Evolutionary conservation across 345 rosid species (phyloP).

Genomic region (Corymbia maculata): DNA sequence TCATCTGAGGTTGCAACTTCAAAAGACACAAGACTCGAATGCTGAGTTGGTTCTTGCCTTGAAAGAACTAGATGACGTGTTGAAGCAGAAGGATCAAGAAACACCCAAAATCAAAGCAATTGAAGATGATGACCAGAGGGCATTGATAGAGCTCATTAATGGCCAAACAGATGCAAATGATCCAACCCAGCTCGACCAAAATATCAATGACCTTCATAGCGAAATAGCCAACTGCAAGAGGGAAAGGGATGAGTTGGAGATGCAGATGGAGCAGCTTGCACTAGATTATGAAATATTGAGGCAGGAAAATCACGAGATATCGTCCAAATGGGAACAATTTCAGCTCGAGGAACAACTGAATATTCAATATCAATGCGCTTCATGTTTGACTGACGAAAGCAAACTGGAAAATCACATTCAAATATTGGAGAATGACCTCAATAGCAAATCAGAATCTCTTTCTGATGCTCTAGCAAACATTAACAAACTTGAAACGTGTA

Average conservation of each 20-base stretch:
- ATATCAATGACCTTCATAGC: conserved; percentile 11
- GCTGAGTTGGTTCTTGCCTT: conserved; percentile 34
- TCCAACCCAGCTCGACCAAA: conserved; percentile 14
- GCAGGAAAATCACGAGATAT: conserved; percentile 36
- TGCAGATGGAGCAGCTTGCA: conserved; percentile 50
- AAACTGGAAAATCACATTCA: conserved; percentile 16
- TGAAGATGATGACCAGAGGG: conserved; percentile 39
- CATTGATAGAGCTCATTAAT: conserved; percentile 30
- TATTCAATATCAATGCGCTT: conserved; percentile 18
- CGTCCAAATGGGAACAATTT: conserved; percentile 24
- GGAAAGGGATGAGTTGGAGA: conserved; percentile 34
- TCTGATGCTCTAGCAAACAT: conserved; percentile 4
- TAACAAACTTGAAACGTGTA: conserved; percentile 12
- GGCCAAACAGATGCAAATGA: conserved; percentile 20
- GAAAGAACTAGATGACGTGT: conserved; percentile 27
- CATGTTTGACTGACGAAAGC: conserved; percentile 1
- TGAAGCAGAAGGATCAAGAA: conserved; percentile 19
- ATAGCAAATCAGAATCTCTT: background rate
- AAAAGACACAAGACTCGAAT: conserved; percentile 35
- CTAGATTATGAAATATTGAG: conserved; percentile 41
- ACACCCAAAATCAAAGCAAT: background rate
- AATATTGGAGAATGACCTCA: conserved; percentile 12
- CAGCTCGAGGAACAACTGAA: conserved; percentile 34
- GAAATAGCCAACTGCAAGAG: conserved; percentile 28
- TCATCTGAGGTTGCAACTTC: conserved; percentile 25